These are phyloP conservation scores for Pyrus hybrid DNA, from an alignment of 331 rosid species.

Conservation along the genomic window DNA sequence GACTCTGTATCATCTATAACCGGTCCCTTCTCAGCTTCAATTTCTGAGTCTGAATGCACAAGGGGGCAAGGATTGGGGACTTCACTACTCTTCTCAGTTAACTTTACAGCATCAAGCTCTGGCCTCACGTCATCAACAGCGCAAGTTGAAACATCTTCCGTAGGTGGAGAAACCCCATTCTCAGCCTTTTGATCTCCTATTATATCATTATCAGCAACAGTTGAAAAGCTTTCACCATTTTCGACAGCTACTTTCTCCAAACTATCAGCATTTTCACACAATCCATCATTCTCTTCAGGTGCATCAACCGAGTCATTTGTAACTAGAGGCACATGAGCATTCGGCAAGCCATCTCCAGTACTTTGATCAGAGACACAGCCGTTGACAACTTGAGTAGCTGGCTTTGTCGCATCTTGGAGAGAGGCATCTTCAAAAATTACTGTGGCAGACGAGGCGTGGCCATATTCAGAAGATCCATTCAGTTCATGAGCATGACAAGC, in stretches of 20 bases:
- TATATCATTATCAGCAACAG: background rate
- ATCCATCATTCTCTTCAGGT: constrained; percentile 5
- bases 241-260: background rate
- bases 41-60: background rate
- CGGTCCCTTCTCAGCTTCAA: background rate
- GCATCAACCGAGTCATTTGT: constrained; percentile 8
- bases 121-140: constrained; percentile 9
- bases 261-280: constrained; percentile 1
- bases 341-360: constrained; percentile 8
- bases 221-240: constrained; percentile 12
- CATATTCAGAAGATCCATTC: constrained; percentile 6
- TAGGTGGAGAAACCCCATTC: constrained; percentile 1
- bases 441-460: background rate
- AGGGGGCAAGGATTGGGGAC: constrained; percentile 3
- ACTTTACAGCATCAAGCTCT: constrained; percentile 5
- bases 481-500: constrained; percentile 7
- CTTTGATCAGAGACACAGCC: constrained; percentile 2
- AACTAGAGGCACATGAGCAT: constrained; percentile 4
- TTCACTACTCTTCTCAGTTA: background rate
- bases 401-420: background rate
- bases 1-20: background rate
- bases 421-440: background rate
- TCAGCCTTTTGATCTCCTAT: background rate
- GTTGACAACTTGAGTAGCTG: background rate
- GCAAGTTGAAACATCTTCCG: constrained; percentile 7